phyloP scores from a whole-genome alignment of 2,329 filamentous ascomycete species.

The Helotiales sp. region DNA sequence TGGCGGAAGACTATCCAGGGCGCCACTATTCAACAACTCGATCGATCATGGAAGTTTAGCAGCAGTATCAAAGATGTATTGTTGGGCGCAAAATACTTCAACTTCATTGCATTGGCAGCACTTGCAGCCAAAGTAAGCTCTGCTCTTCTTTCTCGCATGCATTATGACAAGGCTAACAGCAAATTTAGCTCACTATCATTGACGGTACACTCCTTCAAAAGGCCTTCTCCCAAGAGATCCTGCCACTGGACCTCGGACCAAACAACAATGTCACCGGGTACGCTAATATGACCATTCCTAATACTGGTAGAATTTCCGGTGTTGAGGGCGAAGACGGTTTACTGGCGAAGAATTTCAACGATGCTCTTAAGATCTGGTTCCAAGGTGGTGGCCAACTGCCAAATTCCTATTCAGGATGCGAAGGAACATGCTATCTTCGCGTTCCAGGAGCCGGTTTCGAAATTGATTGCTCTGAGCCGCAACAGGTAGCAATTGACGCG shows the following conservation, averaged over 20 bases:
- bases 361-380: conserved; percentile 12
- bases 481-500: conserved; percentile 1
- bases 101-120: conserved; percentile 8
- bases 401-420: conserved; percentile 1
- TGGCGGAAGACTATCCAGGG: not conserved
- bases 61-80: conserved; percentile 8
- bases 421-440: conserved; percentile 5
- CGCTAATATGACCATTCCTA: conserved; percentile 3
- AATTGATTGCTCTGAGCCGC: conserved; percentile 1
- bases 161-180: not conserved
- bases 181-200: not conserved
- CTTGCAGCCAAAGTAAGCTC: not conserved
- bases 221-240: conserved; percentile 6
- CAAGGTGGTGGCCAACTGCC: conserved; percentile 7
- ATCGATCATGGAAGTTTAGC: conserved; percentile 8
- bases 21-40: not conserved
- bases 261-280: conserved; percentile 6
- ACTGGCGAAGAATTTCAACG: conserved; percentile 8
- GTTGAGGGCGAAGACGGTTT: not conserved
- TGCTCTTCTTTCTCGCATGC: not conserved
- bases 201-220: conserved; percentile 10
- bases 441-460: conserved; percentile 1
- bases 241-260: conserved; percentile 3
- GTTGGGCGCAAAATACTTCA: conserved; percentile 4
- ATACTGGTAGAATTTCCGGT: conserved; percentile 5